Evolutionary conservation across 495 filamentous ascomycete genomes (phyloP).

Genomic region (Penicillium angulare): DNA sequence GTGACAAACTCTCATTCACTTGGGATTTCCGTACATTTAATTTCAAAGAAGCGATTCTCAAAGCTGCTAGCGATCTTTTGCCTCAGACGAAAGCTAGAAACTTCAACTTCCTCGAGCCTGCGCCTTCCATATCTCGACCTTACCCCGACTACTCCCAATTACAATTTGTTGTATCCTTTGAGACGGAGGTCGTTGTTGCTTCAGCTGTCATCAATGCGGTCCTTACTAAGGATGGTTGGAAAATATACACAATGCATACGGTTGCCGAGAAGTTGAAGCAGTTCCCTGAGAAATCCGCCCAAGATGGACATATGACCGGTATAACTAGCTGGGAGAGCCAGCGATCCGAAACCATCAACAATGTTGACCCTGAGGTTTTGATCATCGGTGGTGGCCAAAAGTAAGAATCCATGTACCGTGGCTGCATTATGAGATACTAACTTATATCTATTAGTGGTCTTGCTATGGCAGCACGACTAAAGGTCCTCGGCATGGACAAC

Average conservation of each 20-base stretch:
- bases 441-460: slow-evolving; percentile 20
- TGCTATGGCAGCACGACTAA: slow-evolving; percentile 57
- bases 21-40: slow-evolving; percentile 29
- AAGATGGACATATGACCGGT: slow-evolving; percentile 26
- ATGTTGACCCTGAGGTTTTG: slow-evolving; percentile 21
- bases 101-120: slow-evolving; percentile 20
- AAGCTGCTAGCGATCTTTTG: slow-evolving; percentile 24
- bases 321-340: slow-evolving; percentile 24
- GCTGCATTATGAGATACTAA: slow-evolving; percentile 1
- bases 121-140: slow-evolving; percentile 16
- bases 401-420: slow-evolving; percentile 11
- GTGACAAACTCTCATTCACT: slow-evolving; percentile 25
- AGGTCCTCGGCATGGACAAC: slow-evolving; percentile 56
- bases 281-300: slow-evolving; percentile 14
- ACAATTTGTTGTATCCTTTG: slow-evolving; percentile 23
- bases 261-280: slow-evolving; percentile 20
- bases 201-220: slow-evolving; percentile 26
- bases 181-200: slow-evolving; percentile 22
- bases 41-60: slow-evolving; percentile 17
- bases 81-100: slow-evolving; percentile 21
- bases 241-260: slow-evolving; percentile 24
- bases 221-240: slow-evolving; percentile 20
- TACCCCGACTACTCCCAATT: slow-evolving; percentile 23
- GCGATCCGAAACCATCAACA: slow-evolving; percentile 18
- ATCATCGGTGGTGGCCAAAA: slow-evolving; percentile 26